phyloP scores from a whole-genome alignment of 495 filamentous ascomycete species.

The Coniosporium apollinis region DNA sequence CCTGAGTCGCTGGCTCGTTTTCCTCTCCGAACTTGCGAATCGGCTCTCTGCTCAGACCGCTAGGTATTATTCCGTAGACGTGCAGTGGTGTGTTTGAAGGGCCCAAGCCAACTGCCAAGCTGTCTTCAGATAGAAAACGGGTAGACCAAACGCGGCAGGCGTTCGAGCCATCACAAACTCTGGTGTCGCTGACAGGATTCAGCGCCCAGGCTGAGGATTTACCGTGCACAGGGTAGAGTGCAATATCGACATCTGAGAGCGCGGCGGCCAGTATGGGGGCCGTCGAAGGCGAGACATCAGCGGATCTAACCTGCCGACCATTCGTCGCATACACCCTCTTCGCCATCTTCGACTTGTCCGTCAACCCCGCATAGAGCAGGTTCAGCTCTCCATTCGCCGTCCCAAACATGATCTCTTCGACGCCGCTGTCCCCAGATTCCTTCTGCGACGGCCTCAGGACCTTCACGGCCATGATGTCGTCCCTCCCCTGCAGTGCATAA shows the following conservation, averaged over 20 bases:
- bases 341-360: background rate
- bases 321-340: slow-evolving; percentile 11
- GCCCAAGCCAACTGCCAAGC: slow-evolving; percentile 35
- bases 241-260: slow-evolving; percentile 12
- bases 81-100: slow-evolving; percentile 28
- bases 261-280: slow-evolving; percentile 15
- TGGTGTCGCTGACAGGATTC: slow-evolving; percentile 24
- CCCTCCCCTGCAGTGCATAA: slow-evolving; percentile 35
- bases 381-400: slow-evolving; percentile 29
- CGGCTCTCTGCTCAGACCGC: slow-evolving; percentile 23
- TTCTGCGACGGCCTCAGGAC: slow-evolving; percentile 29
- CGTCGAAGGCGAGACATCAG: slow-evolving; percentile 10
- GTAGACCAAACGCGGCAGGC: slow-evolving; percentile 32
- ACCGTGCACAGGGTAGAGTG: slow-evolving; percentile 26
- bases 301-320: slow-evolving; percentile 5
- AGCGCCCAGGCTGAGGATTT: slow-evolving; percentile 18
- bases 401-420: no score
- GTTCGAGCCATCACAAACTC: slow-evolving; percentile 12
- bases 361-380: slow-evolving; percentile 9
- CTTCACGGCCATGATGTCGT: slow-evolving; percentile 45
- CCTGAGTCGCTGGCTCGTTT: background rate
- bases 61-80: slow-evolving; percentile 31
- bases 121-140: slow-evolving; percentile 30
- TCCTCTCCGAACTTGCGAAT: slow-evolving; percentile 23
- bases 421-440: slow-evolving; percentile 18